Base-by-base conservation (phyloP, 345 rosid genomes). In the Excoecaria cochinchinensis region DNA sequence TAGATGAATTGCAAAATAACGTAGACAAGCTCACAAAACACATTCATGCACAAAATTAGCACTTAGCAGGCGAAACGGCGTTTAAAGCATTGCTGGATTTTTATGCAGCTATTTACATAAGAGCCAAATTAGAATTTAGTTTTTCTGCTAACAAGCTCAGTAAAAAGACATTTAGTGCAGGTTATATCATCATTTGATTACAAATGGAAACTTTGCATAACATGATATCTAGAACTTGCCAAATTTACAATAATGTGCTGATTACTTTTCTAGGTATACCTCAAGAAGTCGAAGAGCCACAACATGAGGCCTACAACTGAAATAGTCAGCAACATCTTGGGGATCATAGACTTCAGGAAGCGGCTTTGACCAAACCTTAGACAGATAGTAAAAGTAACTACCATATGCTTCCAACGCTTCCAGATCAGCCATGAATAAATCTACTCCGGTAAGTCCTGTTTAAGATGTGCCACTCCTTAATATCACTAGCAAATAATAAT, bases 371-470 rank as follows among this genome's bases (percentile, higher is more conserved):
- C 97, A 95, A 60, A 84, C 47, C 86, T 86, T 90, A 36, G 94
- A 87, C 22, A 80, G 79, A 75, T 77, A 85, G 80, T 92, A 90
- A 75, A 89, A 80, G 82, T 90, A 92, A 67, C 78, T 75, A 69
- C 82, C 82, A 82, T 95, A 95, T 40, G 91, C 89, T 82, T 92
- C 90, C 85, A 95, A 79, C n/a, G 97, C 97, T 83, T 88, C 87
- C 53, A 95, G 87, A 80, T 95, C 99, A 79, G 97, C 97, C 94
- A 90, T 89, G 57, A 95, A 71, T 83, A 95, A 88, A 81, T 95
- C 97, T 84, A 89, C 81, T 73, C 94, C 90, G 68, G 92, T 74
- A 74, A 95, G 90, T 73, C 86, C 97, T 94, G 88, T 77, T 61
- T 31, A 69, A 62, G 67, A 72, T 10, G 69, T 40, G 56, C 56